Base-by-base conservation (phyloP, 2,329 filamentous ascomycete genomes). In the Arthrinium phaeospermum region DNA sequence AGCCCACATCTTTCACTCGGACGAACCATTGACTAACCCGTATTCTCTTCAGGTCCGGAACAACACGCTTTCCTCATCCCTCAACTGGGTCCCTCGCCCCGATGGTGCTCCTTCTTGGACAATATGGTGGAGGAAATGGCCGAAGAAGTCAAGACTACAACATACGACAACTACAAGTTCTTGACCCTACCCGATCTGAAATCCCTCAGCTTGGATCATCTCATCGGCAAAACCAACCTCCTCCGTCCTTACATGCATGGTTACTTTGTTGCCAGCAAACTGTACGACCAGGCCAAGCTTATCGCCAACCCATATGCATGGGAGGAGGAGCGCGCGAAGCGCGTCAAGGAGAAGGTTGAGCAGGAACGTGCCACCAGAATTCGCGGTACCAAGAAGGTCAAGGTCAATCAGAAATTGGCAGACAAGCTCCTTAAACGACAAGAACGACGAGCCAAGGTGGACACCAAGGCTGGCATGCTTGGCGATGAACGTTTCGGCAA, bases 81-180 rank as follows among this genome's bases (percentile, higher is more conserved):
- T 2, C 94, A 97, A 79, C 89, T 98, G 30, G 96, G 96, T 1
- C 94, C 96, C 0, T 95, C 96, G 1, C 97, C 96, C 0, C 94
- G 91, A 79, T 99, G 96, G 96, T 98, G 96, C 80, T 92, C 93
- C 3, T 98, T 98, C 90, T 86, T 99, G 74, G 97, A 99, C 83
- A 98, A 97, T 79, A 91, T 99, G 79, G 96, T 98, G 13, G 96
- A 99, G 85, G 97, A 99, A 83, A 98, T 99, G 94, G 96, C 96
- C 12, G 96, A 98, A 80, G 91, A 92, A 80, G 86, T 88, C 44
- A 88, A 86, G 73, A 92, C 92, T 44, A 92, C 96, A 77, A 94
- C 96, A 13, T 99, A 99, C 86, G 96, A 99, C 84, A 98, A 99
- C 83, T 98, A 96, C 90, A 99, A 98, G 84, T 99, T 99, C 89